A percentile compares a stretch with the other conserved stretches of the same genome.
phyloP scores from a whole-genome alignment of 2,329 filamentous ascomycete species.

The Curvularia sp. region DNA sequence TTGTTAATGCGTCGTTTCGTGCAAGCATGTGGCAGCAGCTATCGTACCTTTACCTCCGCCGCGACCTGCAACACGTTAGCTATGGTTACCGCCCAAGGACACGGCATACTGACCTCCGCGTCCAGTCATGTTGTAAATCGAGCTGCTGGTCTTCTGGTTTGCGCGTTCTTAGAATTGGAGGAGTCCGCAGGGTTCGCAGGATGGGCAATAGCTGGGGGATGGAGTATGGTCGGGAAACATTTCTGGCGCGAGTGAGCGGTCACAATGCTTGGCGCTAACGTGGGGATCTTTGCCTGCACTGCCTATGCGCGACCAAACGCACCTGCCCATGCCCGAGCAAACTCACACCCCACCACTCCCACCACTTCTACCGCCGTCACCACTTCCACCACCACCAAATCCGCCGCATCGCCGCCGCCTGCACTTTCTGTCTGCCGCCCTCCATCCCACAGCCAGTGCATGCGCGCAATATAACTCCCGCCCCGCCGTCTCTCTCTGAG shows the following conservation, averaged over 20 bases:
- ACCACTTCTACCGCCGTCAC: slow-evolving; percentile 2
- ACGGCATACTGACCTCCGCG: slow-evolving; percentile 40
- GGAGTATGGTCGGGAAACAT: slow-evolving; percentile 33
- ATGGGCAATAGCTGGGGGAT: slow-evolving; percentile 24
- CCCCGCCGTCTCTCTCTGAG: slow-evolving; percentile 36
- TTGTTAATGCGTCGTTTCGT: slow-evolving; percentile 21
- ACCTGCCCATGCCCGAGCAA: slow-evolving; percentile 32
- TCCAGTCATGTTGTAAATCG: slow-evolving; percentile 38
- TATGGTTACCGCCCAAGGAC: neutral
- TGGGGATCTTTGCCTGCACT: slow-evolving; percentile 36
- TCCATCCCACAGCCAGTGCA: slow-evolving; percentile 22
- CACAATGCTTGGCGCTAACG: slow-evolving; percentile 36
- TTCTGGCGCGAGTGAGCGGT: slow-evolving; percentile 34
- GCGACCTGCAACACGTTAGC: slow-evolving; percentile 58
- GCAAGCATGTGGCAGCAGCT: slow-evolving; percentile 17
- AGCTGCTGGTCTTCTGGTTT: slow-evolving; percentile 9
- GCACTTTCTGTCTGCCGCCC: slow-evolving; percentile 8
- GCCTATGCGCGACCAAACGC: slow-evolving; percentile 30
- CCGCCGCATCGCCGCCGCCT: slow-evolving; percentile 7
- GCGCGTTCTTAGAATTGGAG: slow-evolving; percentile 12
- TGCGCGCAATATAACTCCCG: slow-evolving; percentile 36
- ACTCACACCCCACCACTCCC: slow-evolving; percentile 22
- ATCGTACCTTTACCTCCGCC: slow-evolving; percentile 56
- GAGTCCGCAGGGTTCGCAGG: slow-evolving; percentile 8
- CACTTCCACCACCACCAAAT: slow-evolving; percentile 13